Evolutionary conservation across 192 early-diverging fungal genomes (phyloP).

Genomic region (Pecoramyces ruminantium): DNA sequence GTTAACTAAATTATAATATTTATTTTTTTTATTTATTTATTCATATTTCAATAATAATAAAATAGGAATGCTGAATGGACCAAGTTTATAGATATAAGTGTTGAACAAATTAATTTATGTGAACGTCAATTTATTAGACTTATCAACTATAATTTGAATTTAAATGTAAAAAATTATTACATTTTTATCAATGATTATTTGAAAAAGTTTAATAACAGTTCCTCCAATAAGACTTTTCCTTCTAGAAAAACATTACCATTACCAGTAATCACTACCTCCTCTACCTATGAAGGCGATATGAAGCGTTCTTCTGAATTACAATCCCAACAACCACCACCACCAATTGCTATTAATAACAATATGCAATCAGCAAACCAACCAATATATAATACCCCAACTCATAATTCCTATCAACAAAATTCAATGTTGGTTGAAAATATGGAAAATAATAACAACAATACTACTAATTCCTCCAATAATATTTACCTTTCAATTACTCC

Average conservation of each 20-base stretch:
- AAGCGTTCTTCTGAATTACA: no score
- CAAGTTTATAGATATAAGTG: background rate
- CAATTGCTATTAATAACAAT: no score
- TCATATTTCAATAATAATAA: no score
- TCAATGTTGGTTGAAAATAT: background rate
- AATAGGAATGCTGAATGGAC: background rate
- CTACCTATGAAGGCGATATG: no score
- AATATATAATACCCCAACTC: no score
- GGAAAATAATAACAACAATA: background rate
- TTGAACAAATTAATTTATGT: background rate
- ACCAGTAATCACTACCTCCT: no score
- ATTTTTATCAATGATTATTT: background rate
- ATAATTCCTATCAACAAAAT: background rate
- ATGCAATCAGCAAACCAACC: no score
- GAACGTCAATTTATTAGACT: background rate
- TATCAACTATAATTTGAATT: background rate
- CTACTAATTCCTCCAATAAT: background rate
- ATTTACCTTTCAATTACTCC: background rate
- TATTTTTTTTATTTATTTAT: no score
- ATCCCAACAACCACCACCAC: no score
- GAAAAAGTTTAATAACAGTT: background rate
- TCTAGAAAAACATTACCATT: no score
- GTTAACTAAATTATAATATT: no score
- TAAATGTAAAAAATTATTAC: background rate
- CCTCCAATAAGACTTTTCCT: no score